These are phyloP conservation scores for Chalaropsis ovoidea DNA, from an alignment of 2,329 filamentous ascomycete genomes.

Conservation along the genomic window DNA sequence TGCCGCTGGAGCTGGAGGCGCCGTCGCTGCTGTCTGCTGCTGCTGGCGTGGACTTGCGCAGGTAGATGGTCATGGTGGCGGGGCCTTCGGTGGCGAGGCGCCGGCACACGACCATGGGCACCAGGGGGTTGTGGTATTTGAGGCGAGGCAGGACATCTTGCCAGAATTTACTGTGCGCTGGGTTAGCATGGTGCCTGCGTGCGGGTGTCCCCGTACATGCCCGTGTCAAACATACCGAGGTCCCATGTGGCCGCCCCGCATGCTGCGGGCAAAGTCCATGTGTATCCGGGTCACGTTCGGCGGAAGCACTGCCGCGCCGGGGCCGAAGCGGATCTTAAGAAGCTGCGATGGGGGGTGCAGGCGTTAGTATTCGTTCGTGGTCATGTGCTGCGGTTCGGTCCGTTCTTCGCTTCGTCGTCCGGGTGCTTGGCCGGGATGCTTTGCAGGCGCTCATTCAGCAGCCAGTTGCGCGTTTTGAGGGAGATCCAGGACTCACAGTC, in stretches of 20 bases:
- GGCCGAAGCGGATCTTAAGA: constrained; percentile 64
- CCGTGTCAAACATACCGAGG: constrained; percentile 49
- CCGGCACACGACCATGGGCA: constrained; percentile 74
- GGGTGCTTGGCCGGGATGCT: not conserved
- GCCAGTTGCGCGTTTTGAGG: too few species aligned
- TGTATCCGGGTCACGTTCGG: constrained; percentile 64
- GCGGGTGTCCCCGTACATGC: constrained; percentile 26
- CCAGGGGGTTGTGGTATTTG: constrained; percentile 84
- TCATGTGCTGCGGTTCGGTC: not conserved
- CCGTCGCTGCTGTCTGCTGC: constrained; percentile 17
- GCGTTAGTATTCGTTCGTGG: constrained; percentile 16
- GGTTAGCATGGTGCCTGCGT: constrained; percentile 25
- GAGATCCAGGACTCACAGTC: not conserved
- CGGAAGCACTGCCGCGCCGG: constrained; percentile 73
- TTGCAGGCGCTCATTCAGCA: not conserved
- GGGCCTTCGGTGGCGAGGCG: constrained; percentile 46
- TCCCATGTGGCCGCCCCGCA: constrained; percentile 59
- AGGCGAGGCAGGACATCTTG: constrained; percentile 67
- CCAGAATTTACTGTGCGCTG: constrained; percentile 71
- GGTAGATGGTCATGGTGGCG: constrained; percentile 57
- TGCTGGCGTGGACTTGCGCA: constrained; percentile 36
- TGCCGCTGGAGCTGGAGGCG: constrained; percentile 22
- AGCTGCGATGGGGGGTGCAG: constrained; percentile 42
- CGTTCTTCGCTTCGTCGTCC: not conserved
- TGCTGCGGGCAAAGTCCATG: constrained; percentile 56